A percentile compares a stretch with the other conserved stretches of the same genome.
Conservation (phyloP, 2,329 filamentous ascomycete species). For the Botrytis byssoidea region DNA sequence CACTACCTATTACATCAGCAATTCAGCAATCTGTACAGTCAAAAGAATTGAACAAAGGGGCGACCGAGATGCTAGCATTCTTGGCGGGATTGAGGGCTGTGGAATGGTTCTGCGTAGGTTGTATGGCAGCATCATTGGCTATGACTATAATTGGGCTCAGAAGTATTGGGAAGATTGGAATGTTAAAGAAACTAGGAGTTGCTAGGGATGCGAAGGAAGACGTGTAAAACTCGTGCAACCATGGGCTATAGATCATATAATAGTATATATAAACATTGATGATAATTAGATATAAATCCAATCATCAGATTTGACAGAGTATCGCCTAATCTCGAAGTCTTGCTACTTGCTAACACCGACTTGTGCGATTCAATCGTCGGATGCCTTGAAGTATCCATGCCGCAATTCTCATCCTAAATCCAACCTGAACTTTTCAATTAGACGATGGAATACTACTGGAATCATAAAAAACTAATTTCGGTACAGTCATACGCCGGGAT, state of each 20-base stretch:
- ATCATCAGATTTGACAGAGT: background rate
- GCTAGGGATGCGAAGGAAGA: background rate
- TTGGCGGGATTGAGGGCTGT: constrained; percentile 29
- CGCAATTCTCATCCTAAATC: background rate
- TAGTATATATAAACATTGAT: too few relatives aligned
- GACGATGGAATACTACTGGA: too few relatives aligned
- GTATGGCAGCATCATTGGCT: constrained; percentile 25
- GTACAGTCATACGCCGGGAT: background rate
- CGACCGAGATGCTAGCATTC: constrained; percentile 18
- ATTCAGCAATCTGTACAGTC: constrained; percentile 63
- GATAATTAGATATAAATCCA: background rate
- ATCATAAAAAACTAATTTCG: background rate
- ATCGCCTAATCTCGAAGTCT: background rate
- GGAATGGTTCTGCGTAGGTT: constrained; percentile 33
- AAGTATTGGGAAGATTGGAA: constrained; percentile 36
- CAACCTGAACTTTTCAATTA: background rate
- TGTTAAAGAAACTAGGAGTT: constrained; percentile 33
- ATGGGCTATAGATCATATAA: too few relatives aligned
- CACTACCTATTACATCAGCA: constrained; percentile 63
- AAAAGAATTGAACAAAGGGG: constrained; percentile 41
- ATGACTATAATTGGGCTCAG: constrained; percentile 23
- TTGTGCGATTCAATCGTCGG: background rate
- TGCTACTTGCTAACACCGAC: background rate
- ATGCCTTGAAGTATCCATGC: background rate
- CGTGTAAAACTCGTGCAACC: background rate